Evolutionary conservation across 1,284 basidiomycete species (phyloP), one percentile per base, ranked within the genome.

Genomic region (Malassezia japonica): DNA sequence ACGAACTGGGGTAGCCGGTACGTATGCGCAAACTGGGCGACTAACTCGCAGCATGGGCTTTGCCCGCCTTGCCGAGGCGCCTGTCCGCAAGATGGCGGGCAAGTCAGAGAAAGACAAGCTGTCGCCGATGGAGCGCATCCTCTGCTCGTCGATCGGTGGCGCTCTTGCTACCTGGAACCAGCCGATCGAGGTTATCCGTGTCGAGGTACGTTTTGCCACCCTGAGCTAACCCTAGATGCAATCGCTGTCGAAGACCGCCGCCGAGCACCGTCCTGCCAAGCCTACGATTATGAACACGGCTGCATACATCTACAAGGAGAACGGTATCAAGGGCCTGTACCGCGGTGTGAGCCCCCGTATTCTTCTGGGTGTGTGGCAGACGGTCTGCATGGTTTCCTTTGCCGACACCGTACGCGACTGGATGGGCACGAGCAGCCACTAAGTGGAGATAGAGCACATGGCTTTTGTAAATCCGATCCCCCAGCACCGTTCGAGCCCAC

Each of bases 91-190:
- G 55, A 72, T 84, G 49, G 81, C 82, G 51, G 89, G 89, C 50
- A 85, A 78, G 50, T 64, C 68, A 38, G 85, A 90, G 59, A 78
- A 78, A 34, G 86, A 92, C 13, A 83, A 80, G 66, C 78, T 92
- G 40, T 78, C 81, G 55, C 81, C 87, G 10, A 29, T 81, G 15
- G 92, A 99, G 74, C 91, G 91, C 76, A 89, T 98, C 65, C 57
- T 85, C 28, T 81, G 90, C 18, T 89, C 87, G n/a, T 82, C 85
- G 0, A 80, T 96, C 59, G 92, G 78, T 25, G 94, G 94, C 75
- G 91, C 94, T 39, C 78, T 98, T 48, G 92, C 87, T 13, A 95
- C 90, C 40, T 99, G 94, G 94, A 99, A 99, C 75, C 94, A 99
- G 76, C 94, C 94, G 37, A 98, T 98, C 64, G 94, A 99, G 77